Evolutionary conservation across 2,329 filamentous ascomycete genomes (phyloP).

Genomic region (Scytalidium lignicola): DNA sequence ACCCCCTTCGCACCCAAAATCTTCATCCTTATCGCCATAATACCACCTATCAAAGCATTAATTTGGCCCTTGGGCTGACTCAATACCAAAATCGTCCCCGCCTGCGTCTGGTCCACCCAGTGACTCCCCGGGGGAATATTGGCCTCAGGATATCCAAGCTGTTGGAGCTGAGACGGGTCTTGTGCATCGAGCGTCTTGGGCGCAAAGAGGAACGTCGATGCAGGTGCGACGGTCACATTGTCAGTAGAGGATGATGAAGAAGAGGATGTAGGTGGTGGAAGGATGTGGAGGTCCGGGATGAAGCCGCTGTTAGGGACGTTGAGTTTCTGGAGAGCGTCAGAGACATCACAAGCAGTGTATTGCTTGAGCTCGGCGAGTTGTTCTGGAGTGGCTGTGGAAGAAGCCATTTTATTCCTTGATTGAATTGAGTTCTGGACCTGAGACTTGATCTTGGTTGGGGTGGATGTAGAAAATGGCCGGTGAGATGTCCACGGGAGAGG

Average conservation of each 20-base stretch:
- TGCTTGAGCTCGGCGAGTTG: slow-evolving; percentile 16
- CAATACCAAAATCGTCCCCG: slow-evolving; percentile 59
- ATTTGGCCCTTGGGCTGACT: slow-evolving; percentile 59
- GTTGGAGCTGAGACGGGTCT: slow-evolving; percentile 15
- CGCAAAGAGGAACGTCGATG: slow-evolving; percentile 58
- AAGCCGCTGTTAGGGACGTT: slow-evolving; percentile 62
- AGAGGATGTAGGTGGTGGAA: slow-evolving; percentile 12
- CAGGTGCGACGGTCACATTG: slow-evolving; percentile 34
- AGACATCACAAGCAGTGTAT: slow-evolving; percentile 54
- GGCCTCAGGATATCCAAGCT: slow-evolving; percentile 7
- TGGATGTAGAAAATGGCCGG: neutral
- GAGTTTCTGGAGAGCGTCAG: slow-evolving; percentile 68
- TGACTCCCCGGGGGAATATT: slow-evolving; percentile 57
- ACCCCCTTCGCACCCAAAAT: slow-evolving; percentile 53
- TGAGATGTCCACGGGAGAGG: neutral
- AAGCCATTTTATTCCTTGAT: neutral
- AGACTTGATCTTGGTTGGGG: neutral
- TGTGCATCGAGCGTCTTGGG: slow-evolving; percentile 43
- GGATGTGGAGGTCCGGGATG: slow-evolving; percentile 49
- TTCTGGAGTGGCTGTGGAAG: neutral
- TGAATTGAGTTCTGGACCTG: too few relatives aligned
- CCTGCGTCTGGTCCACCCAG: slow-evolving; percentile 61
- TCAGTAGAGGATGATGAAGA: neutral
- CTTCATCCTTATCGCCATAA: slow-evolving; percentile 68
- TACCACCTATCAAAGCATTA: slow-evolving; percentile 71